A percentile compares a stretch with the other conserved stretches of the same genome.
Conservation (phyloP, 495 filamentous ascomycete genomes). For the Penicillium samsonianum region DNA sequence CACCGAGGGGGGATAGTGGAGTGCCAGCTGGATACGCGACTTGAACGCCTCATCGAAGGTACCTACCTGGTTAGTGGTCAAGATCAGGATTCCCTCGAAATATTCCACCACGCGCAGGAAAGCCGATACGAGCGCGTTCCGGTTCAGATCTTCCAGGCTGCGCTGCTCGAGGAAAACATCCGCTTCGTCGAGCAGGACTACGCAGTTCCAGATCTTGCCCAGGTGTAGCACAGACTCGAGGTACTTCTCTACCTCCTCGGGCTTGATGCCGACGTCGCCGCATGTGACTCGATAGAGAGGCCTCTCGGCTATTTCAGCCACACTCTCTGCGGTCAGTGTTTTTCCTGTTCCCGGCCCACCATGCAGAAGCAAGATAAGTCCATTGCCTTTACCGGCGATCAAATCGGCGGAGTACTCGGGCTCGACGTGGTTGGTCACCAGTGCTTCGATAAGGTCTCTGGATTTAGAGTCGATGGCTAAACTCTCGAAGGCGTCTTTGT, state of each 20-base stretch:
- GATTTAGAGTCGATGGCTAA: constrained; percentile 52
- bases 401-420: constrained; percentile 35
- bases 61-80: constrained; percentile 46
- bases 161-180: constrained; percentile 58
- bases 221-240: constrained; percentile 43
- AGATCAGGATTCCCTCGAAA: constrained; percentile 46
- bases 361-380: constrained; percentile 53
- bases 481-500: constrained; percentile 50
- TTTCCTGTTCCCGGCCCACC: constrained; percentile 51
- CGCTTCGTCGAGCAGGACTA: constrained; percentile 59
- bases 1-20: constrained; percentile 35
- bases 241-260: constrained; percentile 41
- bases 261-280: constrained; percentile 40
- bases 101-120: constrained; percentile 61
- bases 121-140: constrained; percentile 53
- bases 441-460: constrained; percentile 55
- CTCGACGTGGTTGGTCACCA: constrained; percentile 39
- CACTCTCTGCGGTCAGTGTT: constrained; percentile 37
- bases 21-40: constrained; percentile 49
- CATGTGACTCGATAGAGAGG: constrained; percentile 35
- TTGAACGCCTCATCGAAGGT: constrained; percentile 53
- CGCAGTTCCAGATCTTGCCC: constrained; percentile 46
- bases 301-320: constrained; percentile 30
- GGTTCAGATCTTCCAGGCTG: constrained; percentile 36
- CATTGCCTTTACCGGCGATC: constrained; percentile 41